A percentile compares a stretch with the other conserved stretches of the same genome.
phyloP scores from a whole-genome alignment of 192 early-diverging fungal genomes.

The Lobulomyces angularis region DNA sequence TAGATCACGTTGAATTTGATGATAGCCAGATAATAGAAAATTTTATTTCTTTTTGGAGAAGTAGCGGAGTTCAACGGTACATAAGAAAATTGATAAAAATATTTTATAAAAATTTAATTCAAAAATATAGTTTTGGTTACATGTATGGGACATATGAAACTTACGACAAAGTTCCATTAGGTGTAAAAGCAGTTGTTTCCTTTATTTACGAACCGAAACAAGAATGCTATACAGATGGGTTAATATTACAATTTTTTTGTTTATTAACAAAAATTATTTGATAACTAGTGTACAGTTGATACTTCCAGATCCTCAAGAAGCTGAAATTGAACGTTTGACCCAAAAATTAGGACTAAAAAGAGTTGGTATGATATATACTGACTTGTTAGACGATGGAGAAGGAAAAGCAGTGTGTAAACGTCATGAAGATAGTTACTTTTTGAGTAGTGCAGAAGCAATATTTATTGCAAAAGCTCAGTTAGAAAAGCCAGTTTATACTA shows the following conservation, averaged over 20 bases:
- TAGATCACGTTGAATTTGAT: constrained; percentile 96
- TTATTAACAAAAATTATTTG: too few species aligned
- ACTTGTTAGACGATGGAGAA: constrained; percentile 68
- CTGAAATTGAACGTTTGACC: constrained; percentile 22
- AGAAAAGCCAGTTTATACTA: constrained; percentile 51
- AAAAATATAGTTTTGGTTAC: too few species aligned
- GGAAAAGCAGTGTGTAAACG: constrained; percentile 79
- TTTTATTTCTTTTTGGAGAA: constrained; percentile 78
- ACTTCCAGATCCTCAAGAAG: constrained; percentile 19
- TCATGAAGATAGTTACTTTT: constrained; percentile 83
- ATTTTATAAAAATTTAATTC: too few species aligned
- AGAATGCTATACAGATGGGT: constrained; percentile 57
- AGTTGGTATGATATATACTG: constrained; percentile 91
- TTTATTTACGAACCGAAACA: constrained; percentile 92
- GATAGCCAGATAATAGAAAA: constrained; percentile 60
- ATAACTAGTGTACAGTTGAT: constrained; percentile 47
- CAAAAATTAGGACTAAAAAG: constrained; percentile 22
- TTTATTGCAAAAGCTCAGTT: constrained; percentile 78
- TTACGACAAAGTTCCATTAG: constrained; percentile 82
- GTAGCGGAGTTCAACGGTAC: constrained; percentile 74
- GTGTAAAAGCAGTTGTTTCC: constrained; percentile 89
- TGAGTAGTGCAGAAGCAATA: constrained; percentile 78
- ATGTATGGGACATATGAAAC: constrained; percentile 85
- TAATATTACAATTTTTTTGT: too few species aligned
- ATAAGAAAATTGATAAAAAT: too few species aligned